These are phyloP conservation scores for Hevea brasiliensis DNA, from an alignment of 345 rosid species.

Conservation along the genomic window DNA sequence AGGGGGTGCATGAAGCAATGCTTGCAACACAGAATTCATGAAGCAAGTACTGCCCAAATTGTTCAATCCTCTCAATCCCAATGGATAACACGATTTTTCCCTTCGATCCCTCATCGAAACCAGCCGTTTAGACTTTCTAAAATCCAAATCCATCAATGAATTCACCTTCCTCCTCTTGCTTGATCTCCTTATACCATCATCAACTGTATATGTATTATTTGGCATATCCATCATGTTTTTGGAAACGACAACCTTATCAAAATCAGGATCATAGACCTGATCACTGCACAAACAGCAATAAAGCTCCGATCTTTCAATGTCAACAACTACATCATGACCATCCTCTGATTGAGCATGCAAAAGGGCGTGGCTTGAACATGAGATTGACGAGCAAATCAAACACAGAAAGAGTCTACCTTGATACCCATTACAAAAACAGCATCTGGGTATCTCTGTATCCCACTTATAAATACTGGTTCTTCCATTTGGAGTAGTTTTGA, in stretches of 20 bases:
- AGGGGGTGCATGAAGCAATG: slow-evolving; percentile 31
- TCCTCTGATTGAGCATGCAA: slow-evolving; percentile 20
- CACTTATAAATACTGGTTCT: slow-evolving; percentile 43
- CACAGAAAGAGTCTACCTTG: slow-evolving; percentile 36
- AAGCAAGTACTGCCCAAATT: slow-evolving; percentile 36
- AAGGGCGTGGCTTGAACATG: slow-evolving; percentile 22
- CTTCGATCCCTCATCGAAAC: slow-evolving; percentile 24
- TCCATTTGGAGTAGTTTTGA: slow-evolving; percentile 50
- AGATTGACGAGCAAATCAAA: slow-evolving; percentile 24
- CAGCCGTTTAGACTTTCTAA: slow-evolving; percentile 42
- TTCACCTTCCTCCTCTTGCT: slow-evolving; percentile 38
- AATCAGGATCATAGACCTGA: slow-evolving; percentile 37
- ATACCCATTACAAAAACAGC: slow-evolving; percentile 58
- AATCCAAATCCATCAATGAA: slow-evolving; percentile 46
- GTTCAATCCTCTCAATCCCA: slow-evolving; percentile 36
- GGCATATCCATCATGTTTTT: slow-evolving; percentile 27
- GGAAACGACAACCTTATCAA: slow-evolving; percentile 29
- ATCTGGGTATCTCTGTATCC: slow-evolving; percentile 48
- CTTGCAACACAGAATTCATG: slow-evolving; percentile 39
- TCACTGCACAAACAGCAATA: slow-evolving; percentile 29
- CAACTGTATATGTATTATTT: slow-evolving; percentile 3
- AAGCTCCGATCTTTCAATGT: slow-evolving; percentile 35
- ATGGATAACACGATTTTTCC: slow-evolving; percentile 32
- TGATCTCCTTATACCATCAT: slow-evolving; percentile 24
- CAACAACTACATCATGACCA: slow-evolving; percentile 29